A percentile compares a stretch with the other conserved stretches of the same genome.
Evolutionary conservation across 306 rosid genomes (phyloP).

Genomic region (Vigna angularis): DNA sequence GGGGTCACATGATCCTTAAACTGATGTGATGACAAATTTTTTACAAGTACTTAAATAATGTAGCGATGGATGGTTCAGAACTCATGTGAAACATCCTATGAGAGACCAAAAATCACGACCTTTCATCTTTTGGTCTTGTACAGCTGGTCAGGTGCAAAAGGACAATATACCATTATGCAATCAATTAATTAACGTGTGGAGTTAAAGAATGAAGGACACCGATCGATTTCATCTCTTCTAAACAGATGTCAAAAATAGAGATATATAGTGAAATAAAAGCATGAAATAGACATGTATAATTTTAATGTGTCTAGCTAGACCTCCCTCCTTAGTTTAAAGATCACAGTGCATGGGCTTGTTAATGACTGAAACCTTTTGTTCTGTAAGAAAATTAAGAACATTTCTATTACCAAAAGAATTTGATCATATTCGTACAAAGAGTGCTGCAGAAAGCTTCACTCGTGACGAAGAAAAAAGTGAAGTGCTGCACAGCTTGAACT

Average conservation of each 20-base stretch:
- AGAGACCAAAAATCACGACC: background rate
- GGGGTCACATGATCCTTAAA: background rate
- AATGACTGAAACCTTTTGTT: background rate
- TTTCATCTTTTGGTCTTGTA: conserved; percentile 3
- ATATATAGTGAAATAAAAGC: too few species aligned
- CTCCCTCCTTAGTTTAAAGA: background rate
- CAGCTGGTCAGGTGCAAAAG: conserved; percentile 8
- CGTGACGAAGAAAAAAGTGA: background rate
- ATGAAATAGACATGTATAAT: too few species aligned
- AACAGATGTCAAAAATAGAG: too few species aligned
- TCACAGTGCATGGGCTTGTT: background rate
- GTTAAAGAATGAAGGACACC: background rate
- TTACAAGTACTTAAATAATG: background rate
- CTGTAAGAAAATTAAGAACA: background rate
- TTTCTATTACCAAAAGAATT: background rate
- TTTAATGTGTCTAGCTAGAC: too few species aligned
- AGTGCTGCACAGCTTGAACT: background rate
- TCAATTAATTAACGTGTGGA: background rate
- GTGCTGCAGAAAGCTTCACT: background rate
- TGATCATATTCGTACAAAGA: background rate
- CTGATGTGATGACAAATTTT: background rate
- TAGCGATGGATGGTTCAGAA: background rate
- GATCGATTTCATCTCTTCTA: background rate
- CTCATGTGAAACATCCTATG: background rate
- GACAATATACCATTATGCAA: background rate